These are phyloP conservation scores for Terfezia boudieri DNA, from an alignment of 495 filamentous ascomycete genomes.

Conservation along the genomic window DNA sequence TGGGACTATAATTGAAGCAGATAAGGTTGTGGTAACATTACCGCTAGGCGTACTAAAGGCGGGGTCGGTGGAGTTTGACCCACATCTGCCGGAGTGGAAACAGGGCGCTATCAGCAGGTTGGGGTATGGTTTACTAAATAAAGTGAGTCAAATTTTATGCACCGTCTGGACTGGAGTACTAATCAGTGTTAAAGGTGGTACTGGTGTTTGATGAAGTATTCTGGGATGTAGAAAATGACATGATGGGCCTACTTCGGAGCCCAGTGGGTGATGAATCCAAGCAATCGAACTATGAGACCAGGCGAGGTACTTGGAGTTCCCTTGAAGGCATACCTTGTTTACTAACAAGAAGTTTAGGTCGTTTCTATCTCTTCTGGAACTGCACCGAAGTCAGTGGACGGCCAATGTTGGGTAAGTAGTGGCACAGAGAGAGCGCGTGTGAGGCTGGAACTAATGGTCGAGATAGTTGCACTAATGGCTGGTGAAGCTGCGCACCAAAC, in stretches of 20 bases:
- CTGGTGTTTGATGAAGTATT: slow-evolving; percentile 76
- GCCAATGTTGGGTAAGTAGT: slow-evolving; percentile 35
- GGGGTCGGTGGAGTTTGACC: slow-evolving; percentile 49
- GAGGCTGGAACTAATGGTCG: not conserved
- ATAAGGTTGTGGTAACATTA: slow-evolving; percentile 69
- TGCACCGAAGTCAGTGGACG: slow-evolving; percentile 69
- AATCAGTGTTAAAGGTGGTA: slow-evolving; percentile 31
- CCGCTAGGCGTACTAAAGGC: slow-evolving; percentile 80
- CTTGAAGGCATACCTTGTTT: too few species aligned
- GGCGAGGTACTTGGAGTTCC: slow-evolving; percentile 20
- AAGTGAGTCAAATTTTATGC: slow-evolving; percentile 21
- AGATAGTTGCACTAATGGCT: slow-evolving; percentile 66
- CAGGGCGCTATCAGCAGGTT: slow-evolving; percentile 57
- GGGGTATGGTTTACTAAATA: slow-evolving; percentile 88
- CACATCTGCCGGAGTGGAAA: slow-evolving; percentile 73
- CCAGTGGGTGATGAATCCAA: slow-evolving; percentile 33
- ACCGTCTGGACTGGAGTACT: not conserved
- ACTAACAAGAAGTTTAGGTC: slow-evolving; percentile 28
- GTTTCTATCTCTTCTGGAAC: slow-evolving; percentile 97
- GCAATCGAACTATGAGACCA: slow-evolving; percentile 38
- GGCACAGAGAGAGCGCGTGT: too few species aligned
- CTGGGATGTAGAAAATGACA: slow-evolving; percentile 80
- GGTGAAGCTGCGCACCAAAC: slow-evolving; percentile 81
- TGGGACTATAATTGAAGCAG: slow-evolving; percentile 54
- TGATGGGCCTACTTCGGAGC: slow-evolving; percentile 76